phyloP scores from a whole-genome alignment of 352 stramenopile genomes.

The Phytopythium boreale region DNA sequence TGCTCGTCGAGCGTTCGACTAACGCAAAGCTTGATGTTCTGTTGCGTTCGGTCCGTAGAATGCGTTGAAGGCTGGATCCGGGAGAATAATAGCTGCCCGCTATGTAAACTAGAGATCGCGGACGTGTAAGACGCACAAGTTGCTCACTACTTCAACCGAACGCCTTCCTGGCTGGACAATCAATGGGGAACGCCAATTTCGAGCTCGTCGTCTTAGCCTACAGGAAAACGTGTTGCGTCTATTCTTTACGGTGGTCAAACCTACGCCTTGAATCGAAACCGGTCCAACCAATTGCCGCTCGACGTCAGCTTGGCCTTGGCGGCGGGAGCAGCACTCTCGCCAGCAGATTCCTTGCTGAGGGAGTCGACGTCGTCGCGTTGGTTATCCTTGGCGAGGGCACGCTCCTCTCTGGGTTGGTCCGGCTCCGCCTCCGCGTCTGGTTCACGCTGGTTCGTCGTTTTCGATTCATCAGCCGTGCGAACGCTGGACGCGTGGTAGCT shows the following conservation, averaged over 20 bases:
- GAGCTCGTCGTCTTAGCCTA: neutral
- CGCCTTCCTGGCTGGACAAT: neutral
- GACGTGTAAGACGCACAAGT: conserved; percentile 19
- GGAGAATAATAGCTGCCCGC: conserved; percentile 76
- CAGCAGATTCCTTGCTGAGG: neutral
- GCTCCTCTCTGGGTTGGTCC: neutral
- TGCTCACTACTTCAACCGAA: neutral
- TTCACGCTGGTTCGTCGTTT: neutral
- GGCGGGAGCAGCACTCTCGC: neutral
- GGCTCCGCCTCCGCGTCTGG: neutral
- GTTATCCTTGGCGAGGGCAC: neutral
- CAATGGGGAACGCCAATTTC: neutral
- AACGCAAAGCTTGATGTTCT: neutral
- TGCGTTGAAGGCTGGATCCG: conserved; percentile 69
- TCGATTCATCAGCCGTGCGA: neutral
- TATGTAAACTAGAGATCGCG: conserved; percentile 69
- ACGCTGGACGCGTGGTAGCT: neutral
- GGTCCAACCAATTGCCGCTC: conserved; percentile 19
- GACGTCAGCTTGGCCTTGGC: neutral
- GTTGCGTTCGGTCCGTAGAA: conserved; percentile 21
- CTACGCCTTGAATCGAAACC: conserved; percentile 29
- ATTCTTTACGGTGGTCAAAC: neutral
- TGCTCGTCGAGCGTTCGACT: too few relatives aligned
- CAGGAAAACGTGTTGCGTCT: neutral
- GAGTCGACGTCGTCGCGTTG: neutral